Conservation (phyloP, 1,139 yeast species). For the Saccharomycopsis hybrid region DNA sequence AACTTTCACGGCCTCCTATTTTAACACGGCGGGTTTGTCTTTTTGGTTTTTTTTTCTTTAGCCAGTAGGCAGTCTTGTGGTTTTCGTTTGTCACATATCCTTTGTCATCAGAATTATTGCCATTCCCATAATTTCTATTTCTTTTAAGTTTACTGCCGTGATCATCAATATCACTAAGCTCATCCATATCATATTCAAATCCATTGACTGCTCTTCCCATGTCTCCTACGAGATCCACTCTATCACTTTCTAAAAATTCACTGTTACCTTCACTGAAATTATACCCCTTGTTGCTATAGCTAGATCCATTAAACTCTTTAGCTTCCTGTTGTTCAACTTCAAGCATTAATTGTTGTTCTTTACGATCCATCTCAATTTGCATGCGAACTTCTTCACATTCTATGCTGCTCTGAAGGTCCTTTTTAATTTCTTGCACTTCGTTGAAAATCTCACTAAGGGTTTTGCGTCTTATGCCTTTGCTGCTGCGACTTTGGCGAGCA, state of each 20-base stretch:
- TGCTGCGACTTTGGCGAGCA: no score
- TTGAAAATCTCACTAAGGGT: conserved; percentile 16
- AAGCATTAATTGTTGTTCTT: conserved; percentile 8
- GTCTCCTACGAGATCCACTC: conserved; percentile 16
- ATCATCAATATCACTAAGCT: conserved; percentile 5
- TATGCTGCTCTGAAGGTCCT: conserved; percentile 1
- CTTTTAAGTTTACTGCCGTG: no score
- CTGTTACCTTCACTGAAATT: no score
- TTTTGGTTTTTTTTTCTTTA: conserved; percentile 15
- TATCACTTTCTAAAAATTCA: conserved; percentile 4
- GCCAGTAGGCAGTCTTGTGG: conserved; percentile 13
- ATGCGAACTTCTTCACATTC: conserved; percentile 10
- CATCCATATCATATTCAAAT: conserved; percentile 11
- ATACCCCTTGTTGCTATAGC: no score
- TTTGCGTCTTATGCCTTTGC: conserved; percentile 7
- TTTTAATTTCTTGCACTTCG: conserved; percentile 16
- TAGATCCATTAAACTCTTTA: neutral
- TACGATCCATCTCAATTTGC: conserved; percentile 10
- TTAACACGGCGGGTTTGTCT: conserved; percentile 18
- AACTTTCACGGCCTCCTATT: conserved; percentile 11
- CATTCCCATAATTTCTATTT: no score
- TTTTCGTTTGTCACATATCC: no score
- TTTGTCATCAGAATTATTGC: no score
- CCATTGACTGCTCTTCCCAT: conserved; percentile 18
- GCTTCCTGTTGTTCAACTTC: conserved; percentile 4